phyloP scores from a whole-genome alignment of 1,284 basidiomycete species.

The Quambalaria eucalypti region DNA sequence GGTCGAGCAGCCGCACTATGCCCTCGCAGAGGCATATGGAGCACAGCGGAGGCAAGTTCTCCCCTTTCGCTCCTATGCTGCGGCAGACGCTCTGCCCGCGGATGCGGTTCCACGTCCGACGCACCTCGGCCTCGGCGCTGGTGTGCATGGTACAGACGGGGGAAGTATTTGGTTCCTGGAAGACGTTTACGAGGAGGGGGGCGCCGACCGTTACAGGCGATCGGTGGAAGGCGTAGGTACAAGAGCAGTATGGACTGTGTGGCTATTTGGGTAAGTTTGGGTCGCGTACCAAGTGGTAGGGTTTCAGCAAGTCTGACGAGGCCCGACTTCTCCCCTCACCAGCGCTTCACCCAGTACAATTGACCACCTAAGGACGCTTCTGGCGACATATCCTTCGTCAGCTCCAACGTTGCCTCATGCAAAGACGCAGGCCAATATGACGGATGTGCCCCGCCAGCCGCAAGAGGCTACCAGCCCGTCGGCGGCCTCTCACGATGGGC shows the following conservation, averaged over 20 bases:
- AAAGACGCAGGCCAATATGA: no score
- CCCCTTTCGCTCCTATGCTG: slow-evolving; percentile 16
- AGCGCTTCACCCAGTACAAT: no score
- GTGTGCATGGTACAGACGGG: slow-evolving; percentile 18
- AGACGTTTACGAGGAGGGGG: slow-evolving; percentile 22
- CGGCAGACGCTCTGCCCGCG: slow-evolving; percentile 10
- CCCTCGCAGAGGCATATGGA: neutral
- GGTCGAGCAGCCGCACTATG: neutral
- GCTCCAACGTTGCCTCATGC: no score
- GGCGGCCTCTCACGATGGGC: no score
- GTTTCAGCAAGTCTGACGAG: no score
- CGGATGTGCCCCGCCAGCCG: no score
- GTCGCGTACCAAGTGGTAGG: no score
- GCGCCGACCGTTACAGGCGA: slow-evolving; percentile 15
- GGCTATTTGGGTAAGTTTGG: no score
- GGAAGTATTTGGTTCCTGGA: slow-evolving; percentile 32
- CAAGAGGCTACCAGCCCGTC: no score
- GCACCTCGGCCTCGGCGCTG: slow-evolving; percentile 21
- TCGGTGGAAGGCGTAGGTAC: slow-evolving; percentile 13
- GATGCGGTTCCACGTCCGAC: slow-evolving; percentile 14
- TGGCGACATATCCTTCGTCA: no score
- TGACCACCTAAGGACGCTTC: no score
- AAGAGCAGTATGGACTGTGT: slow-evolving; percentile 27
- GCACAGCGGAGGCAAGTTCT: slow-evolving; percentile 7
- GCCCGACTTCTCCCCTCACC: no score